phyloP scores from a whole-genome alignment of 768 basidiomycete genomes.

The Xanthoconium stramineum region DNA sequence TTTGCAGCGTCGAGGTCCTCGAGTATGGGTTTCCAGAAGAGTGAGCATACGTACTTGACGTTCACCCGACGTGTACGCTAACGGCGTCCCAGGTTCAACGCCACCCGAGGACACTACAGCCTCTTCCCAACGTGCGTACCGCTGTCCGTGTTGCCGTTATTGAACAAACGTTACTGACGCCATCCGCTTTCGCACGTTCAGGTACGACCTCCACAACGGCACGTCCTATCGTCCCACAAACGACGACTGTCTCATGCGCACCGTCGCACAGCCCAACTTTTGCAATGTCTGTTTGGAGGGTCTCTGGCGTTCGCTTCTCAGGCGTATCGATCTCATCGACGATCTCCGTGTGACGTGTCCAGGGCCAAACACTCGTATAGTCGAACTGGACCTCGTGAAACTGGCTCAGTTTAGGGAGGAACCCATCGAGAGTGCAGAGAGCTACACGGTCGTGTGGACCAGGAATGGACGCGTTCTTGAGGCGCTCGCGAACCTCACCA shows the following conservation, averaged over 20 bases:
- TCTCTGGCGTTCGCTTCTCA: slow-evolving; percentile 66
- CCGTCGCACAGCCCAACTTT: slow-evolving; percentile 65
- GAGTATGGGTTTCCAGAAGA: slow-evolving; percentile 66
- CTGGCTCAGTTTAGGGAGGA: slow-evolving; percentile 53
- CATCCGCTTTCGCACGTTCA: slow-evolving; percentile 19
- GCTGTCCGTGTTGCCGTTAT: neutral
- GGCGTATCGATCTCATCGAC: slow-evolving; percentile 62
- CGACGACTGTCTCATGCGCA: slow-evolving; percentile 80
- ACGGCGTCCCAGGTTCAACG: slow-evolving; percentile 49
- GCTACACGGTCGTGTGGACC: slow-evolving; percentile 56
- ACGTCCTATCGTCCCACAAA: slow-evolving; percentile 81
- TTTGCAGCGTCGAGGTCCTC: slow-evolving; percentile 73
- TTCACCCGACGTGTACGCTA: neutral
- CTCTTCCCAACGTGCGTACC: slow-evolving; percentile 67
- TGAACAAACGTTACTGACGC: neutral
- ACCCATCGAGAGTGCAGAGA: slow-evolving; percentile 35
- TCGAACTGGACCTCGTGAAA: slow-evolving; percentile 54
- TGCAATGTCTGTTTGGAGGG: slow-evolving; percentile 73
- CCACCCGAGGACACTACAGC: slow-evolving; percentile 55
- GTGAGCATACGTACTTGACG: slow-evolving; percentile 31
- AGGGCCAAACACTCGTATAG: slow-evolving; percentile 28
- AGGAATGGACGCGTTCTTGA: slow-evolving; percentile 45
- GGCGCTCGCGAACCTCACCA: slow-evolving; percentile 49
- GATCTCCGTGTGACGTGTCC: slow-evolving; percentile 40
- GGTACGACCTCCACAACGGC: slow-evolving; percentile 53